Base-by-base conservation (phyloP, 441 rosid genomes). In the Pelargonium citronellum region DNA sequence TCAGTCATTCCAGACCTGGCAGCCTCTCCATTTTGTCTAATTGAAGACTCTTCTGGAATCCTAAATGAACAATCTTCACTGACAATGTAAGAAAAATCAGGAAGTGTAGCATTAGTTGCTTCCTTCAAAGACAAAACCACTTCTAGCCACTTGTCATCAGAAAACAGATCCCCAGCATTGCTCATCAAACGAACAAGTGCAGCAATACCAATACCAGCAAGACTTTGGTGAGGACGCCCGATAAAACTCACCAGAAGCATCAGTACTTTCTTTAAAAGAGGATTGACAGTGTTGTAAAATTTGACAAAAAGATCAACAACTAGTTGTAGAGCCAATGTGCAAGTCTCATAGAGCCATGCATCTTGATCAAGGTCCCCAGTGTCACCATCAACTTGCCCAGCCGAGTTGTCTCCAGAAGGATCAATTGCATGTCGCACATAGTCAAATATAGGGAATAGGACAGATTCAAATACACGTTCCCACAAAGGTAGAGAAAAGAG, bases 291-390 rank as follows among this genome's bases (percentile, higher is more conserved):
- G 71, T 74, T 71, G 73, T 93, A 96, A 76, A 96, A 96, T 76
- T 83, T 96, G 77, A 96, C 97, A 84, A 96, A 96, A 74, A 96
- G 97, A 88, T 96, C 99, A 63, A 96, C 99, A 60, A 96, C 99
- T 76, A 96, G 82, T 82, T 96, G 97, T 60, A 96, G 91, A 78
- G 99, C 97, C 83, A 96, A 77, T 15, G 99, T 96, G 84, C 99
- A 93, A 20, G 98, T 96, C 87, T 93, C 99, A 67, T 96, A 96
- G 47, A 96, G 93, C 99, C 99, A 96, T 46, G 97, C 92, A 87
- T 96, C 99, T 81, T 89, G 99, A 78, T 93, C 97, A 63, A 85
- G 91, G 79, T 90, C 99, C 72, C 77, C 89, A 1, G 58, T 60
- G 66, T 86, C 95, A 75, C 82, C 75, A 79, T 81, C 87, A 63